Percentiles rank a stretch among this genome's conserved stretches.
These are phyloP conservation scores for Aphanomyces stellatus DNA, from an alignment of 352 stramenopile genomes.

Conservation along the genomic window DNA sequence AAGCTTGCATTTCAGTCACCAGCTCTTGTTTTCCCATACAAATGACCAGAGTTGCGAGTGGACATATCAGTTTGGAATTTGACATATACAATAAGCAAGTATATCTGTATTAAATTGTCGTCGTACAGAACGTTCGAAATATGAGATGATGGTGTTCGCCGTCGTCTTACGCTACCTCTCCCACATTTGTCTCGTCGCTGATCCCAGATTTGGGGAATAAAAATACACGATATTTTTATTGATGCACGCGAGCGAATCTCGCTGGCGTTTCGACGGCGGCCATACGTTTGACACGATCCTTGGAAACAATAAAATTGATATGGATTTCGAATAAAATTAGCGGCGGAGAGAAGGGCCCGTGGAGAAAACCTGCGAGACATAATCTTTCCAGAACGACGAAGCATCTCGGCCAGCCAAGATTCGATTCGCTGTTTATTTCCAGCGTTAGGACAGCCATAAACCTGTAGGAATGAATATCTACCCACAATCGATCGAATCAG, in stretches of 20 bases:
- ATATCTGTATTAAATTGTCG: neutral
- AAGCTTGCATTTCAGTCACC: neutral
- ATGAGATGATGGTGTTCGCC: neutral
- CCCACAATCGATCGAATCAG: neutral
- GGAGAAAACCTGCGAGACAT: neutral
- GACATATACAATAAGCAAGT: neutral
- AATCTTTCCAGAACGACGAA: neutral
- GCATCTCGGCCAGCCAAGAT: neutral
- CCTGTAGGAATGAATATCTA: neutral
- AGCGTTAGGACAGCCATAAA: neutral
- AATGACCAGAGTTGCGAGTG: too few species aligned
- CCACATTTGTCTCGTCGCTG: neutral
- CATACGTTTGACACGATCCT: neutral
- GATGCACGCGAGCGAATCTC: neutral
- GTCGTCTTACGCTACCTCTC: neutral
- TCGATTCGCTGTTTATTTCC: neutral
- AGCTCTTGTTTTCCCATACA: too few species aligned
- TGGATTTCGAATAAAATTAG: too few species aligned
- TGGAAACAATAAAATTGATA: neutral
- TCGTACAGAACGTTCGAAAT: too few species aligned
- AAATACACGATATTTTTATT: neutral
- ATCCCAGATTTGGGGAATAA: neutral
- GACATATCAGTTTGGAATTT: neutral
- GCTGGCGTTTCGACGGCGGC: neutral
- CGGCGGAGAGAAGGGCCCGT: too few species aligned